A percentile compares a stretch with the other conserved stretches of the same genome.
These are phyloP conservation scores for Collybiopsis confluens DNA, from an alignment of 768 basidiomycete species.

Conservation along the genomic window DNA sequence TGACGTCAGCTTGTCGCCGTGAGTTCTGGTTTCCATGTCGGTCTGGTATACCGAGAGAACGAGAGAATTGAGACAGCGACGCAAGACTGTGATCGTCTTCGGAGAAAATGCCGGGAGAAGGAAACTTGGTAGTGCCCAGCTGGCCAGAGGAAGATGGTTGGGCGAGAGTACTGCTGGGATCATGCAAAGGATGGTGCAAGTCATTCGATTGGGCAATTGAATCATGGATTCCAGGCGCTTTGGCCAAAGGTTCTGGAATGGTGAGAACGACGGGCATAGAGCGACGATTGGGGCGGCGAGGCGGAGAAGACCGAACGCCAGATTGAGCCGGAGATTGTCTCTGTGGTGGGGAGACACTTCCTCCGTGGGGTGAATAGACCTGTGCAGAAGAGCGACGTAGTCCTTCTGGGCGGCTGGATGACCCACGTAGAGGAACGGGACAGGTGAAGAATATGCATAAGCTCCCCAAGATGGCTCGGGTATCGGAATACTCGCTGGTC, in stretches of 20 bases:
- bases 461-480: neutral
- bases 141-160: neutral
- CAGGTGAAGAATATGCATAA: conserved; percentile 1
- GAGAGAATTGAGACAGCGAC: neutral
- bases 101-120: neutral
- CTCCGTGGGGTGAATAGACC: conserved; percentile 12
- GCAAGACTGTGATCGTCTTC: no score
- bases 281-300: neutral
- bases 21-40: neutral
- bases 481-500: no score
- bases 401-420: conserved; percentile 4
- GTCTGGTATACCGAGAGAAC: neutral
- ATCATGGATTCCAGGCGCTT: neutral
- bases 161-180: neutral
- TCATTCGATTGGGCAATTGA: neutral
- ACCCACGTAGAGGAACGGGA: conserved; percentile 1
- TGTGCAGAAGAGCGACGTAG: conserved; percentile 18
- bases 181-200: neutral
- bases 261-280: neutral
- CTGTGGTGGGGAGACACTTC: conserved; percentile 1
- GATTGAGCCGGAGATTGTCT: conserved; percentile 11
- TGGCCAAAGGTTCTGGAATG: neutral
- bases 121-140: neutral
- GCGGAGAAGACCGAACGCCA: conserved; percentile 8
- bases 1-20: neutral